Base-by-base conservation (phyloP, 345 rosid species). In the Syzygium jambos region DNA sequence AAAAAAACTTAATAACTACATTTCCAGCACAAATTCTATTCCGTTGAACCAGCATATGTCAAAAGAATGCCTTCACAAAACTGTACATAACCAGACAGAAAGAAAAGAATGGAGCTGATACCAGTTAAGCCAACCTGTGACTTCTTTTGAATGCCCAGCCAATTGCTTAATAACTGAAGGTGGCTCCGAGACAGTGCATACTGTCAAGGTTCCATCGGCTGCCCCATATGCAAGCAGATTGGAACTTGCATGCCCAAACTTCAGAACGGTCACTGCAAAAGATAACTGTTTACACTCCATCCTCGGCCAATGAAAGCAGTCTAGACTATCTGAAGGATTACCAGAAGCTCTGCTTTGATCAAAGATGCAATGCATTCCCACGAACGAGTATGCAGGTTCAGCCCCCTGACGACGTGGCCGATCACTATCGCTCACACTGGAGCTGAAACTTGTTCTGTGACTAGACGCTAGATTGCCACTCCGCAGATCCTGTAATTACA, bases 331-430 rank as follows among this genome's bases (percentile, higher is more conserved):
- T 30, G 19, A 85, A 34, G 34, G 68, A 54, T 65, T 93, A 98
- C 99, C 99, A 80, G 98, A 92, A 65, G 98, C 93, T 95, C 95
- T 96, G 98, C 99, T 95, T 52, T 96, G 98, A 89, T 96, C 99
- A 83, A 98, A 98, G 90, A 98, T 94, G 89, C 97, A 96, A 89
- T 96, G 98, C 99, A 98, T 98, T 90, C 99, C 99, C 1, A 98
- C 95, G 85, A 98, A 98, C 86, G 99, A 97, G 91, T 95, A 97
- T 78, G 97, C 99, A 88, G 93, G 96, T 86, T 95, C 98, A 91
- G 86, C 90, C 85, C 95, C 93, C 88, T 84, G 92, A 87, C 86
- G 92, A 55, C 92, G 95, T 83, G 92, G 91, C 38, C 59, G 93
- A 92, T 96, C 97, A 90, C 87, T 89, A 77, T 98, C 99, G 88